phyloP scores from a whole-genome alignment of 352 stramenopile genomes.

The Phytopythium helicoides region DNA sequence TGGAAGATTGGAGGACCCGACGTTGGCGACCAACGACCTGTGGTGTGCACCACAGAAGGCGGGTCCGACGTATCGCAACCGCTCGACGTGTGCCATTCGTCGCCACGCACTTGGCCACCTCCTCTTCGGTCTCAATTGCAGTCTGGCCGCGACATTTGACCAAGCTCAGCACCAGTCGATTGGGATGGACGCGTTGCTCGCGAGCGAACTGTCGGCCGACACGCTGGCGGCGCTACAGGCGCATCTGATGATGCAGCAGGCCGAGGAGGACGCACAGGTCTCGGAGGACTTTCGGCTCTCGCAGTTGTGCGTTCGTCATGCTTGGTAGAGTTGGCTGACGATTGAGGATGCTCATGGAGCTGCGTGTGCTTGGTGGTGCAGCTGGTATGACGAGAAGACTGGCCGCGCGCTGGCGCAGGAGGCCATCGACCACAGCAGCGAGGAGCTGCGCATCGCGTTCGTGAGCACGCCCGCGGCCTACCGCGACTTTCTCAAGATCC shows the following conservation, averaged over 20 bases:
- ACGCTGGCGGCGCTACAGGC: conserved; percentile 44
- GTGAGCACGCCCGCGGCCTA: conserved; percentile 47
- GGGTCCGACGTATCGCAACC: no score
- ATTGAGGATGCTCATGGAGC: not conserved
- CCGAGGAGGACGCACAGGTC: conserved; percentile 30
- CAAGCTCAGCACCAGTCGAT: conserved; percentile 4
- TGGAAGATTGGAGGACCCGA: no score
- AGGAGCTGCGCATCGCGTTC: conserved; percentile 38
- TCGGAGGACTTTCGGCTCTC: conserved; percentile 52
- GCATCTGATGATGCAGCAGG: conserved; percentile 27
- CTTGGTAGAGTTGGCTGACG: no score
- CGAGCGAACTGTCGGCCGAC: conserved; percentile 38
- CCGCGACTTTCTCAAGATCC: conserved; percentile 32
- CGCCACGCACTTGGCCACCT: no score
- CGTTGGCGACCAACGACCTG: no score
- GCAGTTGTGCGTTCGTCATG: conserved; percentile 29
- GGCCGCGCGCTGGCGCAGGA: conserved; percentile 38
- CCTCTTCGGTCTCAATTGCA: no score
- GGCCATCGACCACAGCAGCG: conserved; percentile 39
- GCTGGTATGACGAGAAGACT: conserved; percentile 47
- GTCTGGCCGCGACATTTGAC: not conserved
- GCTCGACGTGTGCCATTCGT: no score
- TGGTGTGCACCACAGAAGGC: no score
- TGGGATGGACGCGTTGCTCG: conserved; percentile 38
- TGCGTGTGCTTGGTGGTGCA: not conserved